Evolutionary conservation across 2,329 filamentous ascomycete genomes (phyloP).

Genomic region (Fusarium nisikadoi): DNA sequence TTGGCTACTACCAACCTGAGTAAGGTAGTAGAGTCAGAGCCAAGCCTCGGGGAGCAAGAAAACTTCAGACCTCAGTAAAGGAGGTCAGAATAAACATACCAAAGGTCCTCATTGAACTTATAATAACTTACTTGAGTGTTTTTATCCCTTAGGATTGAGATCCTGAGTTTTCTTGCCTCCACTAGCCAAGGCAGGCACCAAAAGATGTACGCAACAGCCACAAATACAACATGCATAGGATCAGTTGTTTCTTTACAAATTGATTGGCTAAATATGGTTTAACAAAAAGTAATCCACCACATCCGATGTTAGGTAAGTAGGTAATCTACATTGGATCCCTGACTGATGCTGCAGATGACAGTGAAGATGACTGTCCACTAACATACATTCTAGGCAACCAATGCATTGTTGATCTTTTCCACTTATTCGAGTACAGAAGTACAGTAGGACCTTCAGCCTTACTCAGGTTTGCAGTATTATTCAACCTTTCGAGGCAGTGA

Average conservation of each 20-base stretch:
- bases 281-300: slow-evolving; percentile 17
- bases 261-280: slow-evolving; percentile 10
- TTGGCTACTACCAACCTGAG: background rate
- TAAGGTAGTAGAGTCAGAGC: background rate
- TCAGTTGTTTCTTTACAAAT: background rate
- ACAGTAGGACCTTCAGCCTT: background rate
- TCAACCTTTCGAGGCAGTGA: too few relatives aligned
- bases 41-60: background rate
- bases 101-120: background rate
- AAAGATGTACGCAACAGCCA: slow-evolving; percentile 2
- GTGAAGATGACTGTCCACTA: background rate
- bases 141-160: background rate
- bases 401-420: background rate
- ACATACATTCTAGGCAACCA: slow-evolving; percentile 5
- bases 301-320: background rate
- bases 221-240: background rate
- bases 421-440: background rate
- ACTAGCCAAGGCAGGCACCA: slow-evolving; percentile 9
- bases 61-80: background rate
- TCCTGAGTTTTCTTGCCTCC: background rate
- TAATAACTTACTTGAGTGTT: background rate
- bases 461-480: background rate
- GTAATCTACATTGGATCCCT: background rate
- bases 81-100: background rate
- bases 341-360: slow-evolving; percentile 1